Conservation (phyloP, 768 basidiomycete genomes). For the Phlebiopsis gigantea region DNA sequence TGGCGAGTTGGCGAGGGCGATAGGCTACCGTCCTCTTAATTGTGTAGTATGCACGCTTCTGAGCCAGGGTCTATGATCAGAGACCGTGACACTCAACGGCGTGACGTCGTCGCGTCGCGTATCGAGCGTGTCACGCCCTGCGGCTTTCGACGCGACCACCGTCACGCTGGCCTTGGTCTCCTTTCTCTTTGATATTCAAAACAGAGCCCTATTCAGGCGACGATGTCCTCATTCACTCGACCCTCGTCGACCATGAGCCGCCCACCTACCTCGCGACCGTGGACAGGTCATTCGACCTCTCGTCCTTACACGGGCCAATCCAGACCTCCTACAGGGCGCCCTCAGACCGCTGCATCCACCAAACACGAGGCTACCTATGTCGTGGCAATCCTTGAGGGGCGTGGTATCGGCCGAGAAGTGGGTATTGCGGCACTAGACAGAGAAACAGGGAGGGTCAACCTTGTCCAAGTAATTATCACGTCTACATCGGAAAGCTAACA, state of each 20-base stretch:
- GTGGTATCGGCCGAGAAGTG: conserved; percentile 76
- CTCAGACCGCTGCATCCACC: conserved; percentile 25
- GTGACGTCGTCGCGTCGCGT: too few species aligned
- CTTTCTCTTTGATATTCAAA: too few species aligned
- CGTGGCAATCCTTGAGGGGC: conserved; percentile 68
- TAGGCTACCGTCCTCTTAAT: background rate
- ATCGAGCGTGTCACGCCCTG: too few species aligned
- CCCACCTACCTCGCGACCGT: conserved; percentile 15
- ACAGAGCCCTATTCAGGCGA: too few species aligned
- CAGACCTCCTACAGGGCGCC: conserved; percentile 52
- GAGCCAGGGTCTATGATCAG: too few species aligned
- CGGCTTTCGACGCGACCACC: too few species aligned
- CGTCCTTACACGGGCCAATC: conserved; percentile 52
- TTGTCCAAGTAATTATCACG: conserved; percentile 61
- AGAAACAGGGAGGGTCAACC: conserved; percentile 67
- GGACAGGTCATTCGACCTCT: conserved; percentile 7
- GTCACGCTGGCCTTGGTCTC: too few species aligned
- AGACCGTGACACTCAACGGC: too few species aligned
- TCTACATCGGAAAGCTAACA: background rate
- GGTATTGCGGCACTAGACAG: conserved; percentile 84
- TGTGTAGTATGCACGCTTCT: background rate
- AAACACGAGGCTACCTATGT: conserved; percentile 39
- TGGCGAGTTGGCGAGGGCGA: conserved; percentile 12
- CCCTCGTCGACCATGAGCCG: background rate
- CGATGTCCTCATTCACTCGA: too few species aligned